These are phyloP conservation scores for Durio zibethinus DNA, from an alignment of 345 rosid species.

Conservation along the genomic window DNA sequence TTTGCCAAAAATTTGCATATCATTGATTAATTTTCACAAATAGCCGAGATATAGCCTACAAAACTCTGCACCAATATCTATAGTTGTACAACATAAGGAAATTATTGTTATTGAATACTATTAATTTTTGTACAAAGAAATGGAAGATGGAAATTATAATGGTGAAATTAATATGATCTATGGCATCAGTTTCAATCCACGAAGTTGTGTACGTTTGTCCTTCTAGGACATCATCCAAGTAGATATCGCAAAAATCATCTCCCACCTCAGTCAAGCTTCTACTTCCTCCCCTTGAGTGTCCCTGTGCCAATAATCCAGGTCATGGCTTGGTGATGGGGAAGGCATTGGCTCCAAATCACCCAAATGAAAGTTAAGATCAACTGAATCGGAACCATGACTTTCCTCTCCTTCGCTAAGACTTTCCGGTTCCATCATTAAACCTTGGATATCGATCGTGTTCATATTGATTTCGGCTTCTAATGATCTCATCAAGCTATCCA, in stretches of 20 bases:
- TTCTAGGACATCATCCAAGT: background rate
- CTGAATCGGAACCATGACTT: background rate
- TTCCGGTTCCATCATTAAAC: background rate
- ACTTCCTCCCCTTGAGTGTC: background rate
- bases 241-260: background rate
- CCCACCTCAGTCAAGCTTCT: background rate
- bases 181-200: background rate
- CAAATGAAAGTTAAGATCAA: conserved; percentile 23
- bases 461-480: conserved; percentile 48
- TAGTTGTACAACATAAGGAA: background rate
- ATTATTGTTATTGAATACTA: background rate
- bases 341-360: conserved; percentile 1
- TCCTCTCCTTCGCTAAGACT: background rate
- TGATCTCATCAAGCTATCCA: conserved; percentile 44
- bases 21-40: background rate
- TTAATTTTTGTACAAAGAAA: background rate
- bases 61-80: background rate
- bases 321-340: background rate
- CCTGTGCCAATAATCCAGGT: background rate
- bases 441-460: background rate
- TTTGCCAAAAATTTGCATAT: background rate
- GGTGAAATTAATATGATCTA: background rate
- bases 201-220: background rate
- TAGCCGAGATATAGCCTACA: background rate
- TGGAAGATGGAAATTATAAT: background rate